Percentiles rank a stretch among this genome's conserved stretches.
These are phyloP conservation scores for Botrytis medusae DNA, from an alignment of 2,329 filamentous ascomycete genomes.

Conservation along the genomic window DNA sequence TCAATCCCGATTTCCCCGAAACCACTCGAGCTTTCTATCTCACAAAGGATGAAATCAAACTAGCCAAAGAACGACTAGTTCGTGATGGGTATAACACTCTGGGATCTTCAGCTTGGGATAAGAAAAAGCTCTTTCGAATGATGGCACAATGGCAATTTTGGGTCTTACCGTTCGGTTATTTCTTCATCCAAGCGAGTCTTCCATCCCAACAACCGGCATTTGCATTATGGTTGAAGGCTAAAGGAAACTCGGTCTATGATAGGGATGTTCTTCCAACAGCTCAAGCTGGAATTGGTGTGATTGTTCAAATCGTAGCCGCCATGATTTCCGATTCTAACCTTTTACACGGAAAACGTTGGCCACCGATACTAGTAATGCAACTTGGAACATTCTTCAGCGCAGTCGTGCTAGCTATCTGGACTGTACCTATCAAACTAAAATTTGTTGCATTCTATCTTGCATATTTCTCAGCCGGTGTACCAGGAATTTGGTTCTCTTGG, in stretches of 20 bases:
- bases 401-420: slow-evolving; percentile 32
- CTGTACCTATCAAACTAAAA: slow-evolving; percentile 20
- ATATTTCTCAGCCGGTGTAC: slow-evolving; percentile 25
- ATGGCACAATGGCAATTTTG: slow-evolving; percentile 35
- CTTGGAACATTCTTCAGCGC: slow-evolving; percentile 33
- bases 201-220: slow-evolving; percentile 30
- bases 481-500: slow-evolving; percentile 27
- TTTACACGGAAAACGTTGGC: slow-evolving; percentile 32
- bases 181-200: slow-evolving; percentile 31
- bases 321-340: slow-evolving; percentile 34
- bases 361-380: slow-evolving; percentile 33
- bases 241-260: slow-evolving; percentile 25
- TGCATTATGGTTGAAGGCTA: slow-evolving; percentile 32
- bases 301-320: slow-evolving; percentile 31
- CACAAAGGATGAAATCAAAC: slow-evolving; percentile 20
- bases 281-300: slow-evolving; percentile 26
- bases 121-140: slow-evolving; percentile 33
- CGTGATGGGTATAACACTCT: slow-evolving; percentile 30
- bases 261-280: slow-evolving; percentile 34
- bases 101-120: slow-evolving; percentile 31
- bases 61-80: slow-evolving; percentile 28
- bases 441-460: slow-evolving; percentile 25
- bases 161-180: slow-evolving; percentile 33
- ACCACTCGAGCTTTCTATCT: slow-evolving; percentile 45
- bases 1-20: slow-evolving; percentile 45